Evolutionary conservation across 257 asterid genomes (phyloP), one percentile per base, ranked within the genome.

Genomic region (Knoxia roxburghii): DNA sequence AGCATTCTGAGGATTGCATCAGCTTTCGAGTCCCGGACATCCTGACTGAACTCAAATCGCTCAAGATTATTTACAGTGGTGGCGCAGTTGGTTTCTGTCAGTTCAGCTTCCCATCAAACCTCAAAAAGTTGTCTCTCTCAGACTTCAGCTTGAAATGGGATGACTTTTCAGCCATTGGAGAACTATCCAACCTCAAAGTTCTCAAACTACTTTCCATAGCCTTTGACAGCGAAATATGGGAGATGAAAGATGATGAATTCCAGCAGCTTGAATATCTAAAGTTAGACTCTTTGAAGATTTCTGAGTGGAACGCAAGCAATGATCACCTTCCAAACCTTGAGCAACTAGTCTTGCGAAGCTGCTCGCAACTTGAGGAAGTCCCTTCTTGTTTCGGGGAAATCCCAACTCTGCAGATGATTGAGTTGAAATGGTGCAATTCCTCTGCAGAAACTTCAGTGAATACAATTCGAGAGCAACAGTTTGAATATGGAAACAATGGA

Each of bases 211-310:
- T 41, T 10, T 62, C 67, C 21, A 24, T 61, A 21, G 30, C 10
- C 11, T 66, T 35, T 49, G 61, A 53, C 21, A 49, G 71, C 39
- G 17, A 27, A 14, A 10, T 1, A 18, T 58, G 62, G 70, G 70
- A 66, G 18, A 66, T 51, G 60, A 12, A 18, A 26, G 70, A 66
- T 11, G 45, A 66, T 13, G 70, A 49, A 24, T 66, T 66, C 37
- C 48, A 5, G 0, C 13, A 35, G 46, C 70, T 66, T 53, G 56
- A 46, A 17, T 23, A 18, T 37, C 50, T 65, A 21, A 65, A 65
- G 45, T n/a, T 65, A 33, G 57, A 46, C 29, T 20, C 35, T 2
- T 1, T 64, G 15, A 35, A 65, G 13, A 48, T 65, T 50, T 7
- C 6, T 15, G 39, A 30, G 27, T 66, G 70, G 70, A 51, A 35